phyloP scores from a whole-genome alignment of 2,329 filamentous ascomycete species.

The Calcarisporium arbuscula region DNA sequence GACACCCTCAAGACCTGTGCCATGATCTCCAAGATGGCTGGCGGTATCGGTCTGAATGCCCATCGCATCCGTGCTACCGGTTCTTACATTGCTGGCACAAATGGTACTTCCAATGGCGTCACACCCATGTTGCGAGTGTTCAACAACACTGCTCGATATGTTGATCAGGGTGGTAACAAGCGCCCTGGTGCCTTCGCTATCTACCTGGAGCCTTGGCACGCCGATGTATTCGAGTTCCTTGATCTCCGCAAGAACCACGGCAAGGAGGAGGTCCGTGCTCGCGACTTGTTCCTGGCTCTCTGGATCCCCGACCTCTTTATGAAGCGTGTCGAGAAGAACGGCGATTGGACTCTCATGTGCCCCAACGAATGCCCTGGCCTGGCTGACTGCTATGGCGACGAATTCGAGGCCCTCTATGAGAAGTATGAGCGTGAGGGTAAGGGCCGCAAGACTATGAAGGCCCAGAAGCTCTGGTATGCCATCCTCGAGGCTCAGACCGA shows the following conservation, averaged over 20 bases:
- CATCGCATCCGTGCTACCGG: slow-evolving; percentile 96
- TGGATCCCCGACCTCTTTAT: slow-evolving; percentile 99
- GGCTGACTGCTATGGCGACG: slow-evolving; percentile 93
- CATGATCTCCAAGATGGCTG: slow-evolving; percentile 99
- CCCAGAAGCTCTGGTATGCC: slow-evolving; percentile 99
- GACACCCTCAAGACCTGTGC: slow-evolving; percentile 98
- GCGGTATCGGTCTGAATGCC: slow-evolving; percentile 93
- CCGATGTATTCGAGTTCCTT: slow-evolving; percentile 94
- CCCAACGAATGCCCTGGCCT: slow-evolving; percentile 93
- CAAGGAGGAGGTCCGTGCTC: slow-evolving; percentile 95
- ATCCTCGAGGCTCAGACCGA: slow-evolving; percentile 98
- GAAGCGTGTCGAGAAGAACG: slow-evolving; percentile 97
- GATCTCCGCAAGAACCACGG: slow-evolving; percentile 99
- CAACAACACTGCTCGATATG: slow-evolving; percentile 98
- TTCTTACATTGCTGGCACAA: slow-evolving; percentile 96
- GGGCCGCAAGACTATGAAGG: slow-evolving; percentile 86
- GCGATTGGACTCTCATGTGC: slow-evolving; percentile 96
- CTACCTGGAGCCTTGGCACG: slow-evolving; percentile 98
- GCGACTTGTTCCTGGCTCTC: slow-evolving; percentile 93
- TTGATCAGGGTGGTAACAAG: slow-evolving; percentile 99
- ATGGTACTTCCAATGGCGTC: slow-evolving; percentile 95
- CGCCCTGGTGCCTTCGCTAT: slow-evolving; percentile 97
- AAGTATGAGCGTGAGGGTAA: slow-evolving; percentile 84
- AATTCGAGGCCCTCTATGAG: slow-evolving; percentile 93
- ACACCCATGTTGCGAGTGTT: slow-evolving; percentile 97